phyloP scores from a whole-genome alignment of 2,329 filamentous ascomycete genomes.

The Fusarium piperis region DNA sequence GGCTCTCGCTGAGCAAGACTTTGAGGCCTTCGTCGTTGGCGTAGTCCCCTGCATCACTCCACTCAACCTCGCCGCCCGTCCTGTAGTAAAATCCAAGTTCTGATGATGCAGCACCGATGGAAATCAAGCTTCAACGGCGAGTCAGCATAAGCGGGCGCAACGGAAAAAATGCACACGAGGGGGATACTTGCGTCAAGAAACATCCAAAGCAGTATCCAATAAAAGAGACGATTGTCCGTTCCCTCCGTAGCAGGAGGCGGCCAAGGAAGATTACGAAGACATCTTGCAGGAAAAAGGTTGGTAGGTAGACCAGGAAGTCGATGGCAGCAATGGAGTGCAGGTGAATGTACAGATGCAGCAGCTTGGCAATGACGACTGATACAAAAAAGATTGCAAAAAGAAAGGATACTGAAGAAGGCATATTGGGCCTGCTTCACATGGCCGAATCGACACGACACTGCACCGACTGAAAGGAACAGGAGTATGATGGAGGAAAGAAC shows the following conservation, averaged over 20 bases:
- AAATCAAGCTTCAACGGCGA: conserved; percentile 34
- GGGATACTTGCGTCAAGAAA: conserved; percentile 34
- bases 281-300: conserved; percentile 43
- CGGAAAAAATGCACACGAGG: not conserved
- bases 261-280: conserved; percentile 33
- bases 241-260: conserved; percentile 38
- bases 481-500: conserved; percentile 11
- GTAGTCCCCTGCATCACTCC: conserved; percentile 43
- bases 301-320: conserved; percentile 44
- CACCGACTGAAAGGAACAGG: not conserved
- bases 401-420: conserved; percentile 40
- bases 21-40: conserved; percentile 44
- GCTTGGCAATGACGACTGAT: conserved; percentile 41
- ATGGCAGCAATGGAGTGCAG: conserved; percentile 34
- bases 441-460: conserved; percentile 2
- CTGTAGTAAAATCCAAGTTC: conserved; percentile 45
- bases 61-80: conserved; percentile 46
- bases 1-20: conserved; percentile 43
- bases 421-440: conserved; percentile 35
- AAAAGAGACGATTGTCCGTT: conserved; percentile 33
- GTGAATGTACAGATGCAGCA: conserved; percentile 42
- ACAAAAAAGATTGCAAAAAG: conserved; percentile 42
- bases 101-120: conserved; percentile 42
- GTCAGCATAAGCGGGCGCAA: conserved; percentile 14
- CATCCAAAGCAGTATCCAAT: conserved; percentile 33